Evolutionary conservation across 2,329 filamentous ascomycete species (phyloP), one percentile per base, ranked within the genome.

Genomic region (Akanthomyces dipterigenus): DNA sequence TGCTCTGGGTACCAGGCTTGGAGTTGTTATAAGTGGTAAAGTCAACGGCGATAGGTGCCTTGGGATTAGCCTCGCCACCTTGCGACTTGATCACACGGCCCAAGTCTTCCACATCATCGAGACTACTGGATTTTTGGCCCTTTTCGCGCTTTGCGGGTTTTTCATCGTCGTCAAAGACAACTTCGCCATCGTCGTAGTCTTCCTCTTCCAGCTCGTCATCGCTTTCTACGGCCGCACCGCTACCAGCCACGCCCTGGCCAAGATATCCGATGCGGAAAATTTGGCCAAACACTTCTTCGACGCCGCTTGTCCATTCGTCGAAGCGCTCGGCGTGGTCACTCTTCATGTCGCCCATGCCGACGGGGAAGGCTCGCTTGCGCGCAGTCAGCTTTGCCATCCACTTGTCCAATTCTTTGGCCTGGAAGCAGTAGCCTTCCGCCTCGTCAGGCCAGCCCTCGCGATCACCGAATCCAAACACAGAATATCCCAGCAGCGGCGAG

Each of bases 301-400:
- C 78, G 3, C 95, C 93, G 22, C 79, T 73, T 8, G 82, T 79
- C 93, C 93, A 99, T 71, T 96, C 91, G 38, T 81, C 75, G 59
- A 98, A 73, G 28, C 89, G 80, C 54, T 82, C 74, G 22, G 80
- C 77, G 22, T 86, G 84, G 70, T 95, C 89, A n/a, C 76, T 81
- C 74, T 92, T 96, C 62, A 89, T 84, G 73, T 98, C 92, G 2
- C 89, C 91, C 81, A 93, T 88, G 5, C 95, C 95, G 7, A 98
- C 78, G 0, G 93, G 93, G 68, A 89, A 98, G 1, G 91, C 93
- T 70, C 93, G 82, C 76, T 93, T 96, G 64, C 88, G 84, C 1
- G 85, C 88, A 0, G 93, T 96, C 69, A 99, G 76, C 71, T 92
- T 96, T n/a, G 93, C 92, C 89, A 99, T 90, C 93, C 95, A 98